Conservation (phyloP, 306 rosid species). For the Begonia masoniana region DNA sequence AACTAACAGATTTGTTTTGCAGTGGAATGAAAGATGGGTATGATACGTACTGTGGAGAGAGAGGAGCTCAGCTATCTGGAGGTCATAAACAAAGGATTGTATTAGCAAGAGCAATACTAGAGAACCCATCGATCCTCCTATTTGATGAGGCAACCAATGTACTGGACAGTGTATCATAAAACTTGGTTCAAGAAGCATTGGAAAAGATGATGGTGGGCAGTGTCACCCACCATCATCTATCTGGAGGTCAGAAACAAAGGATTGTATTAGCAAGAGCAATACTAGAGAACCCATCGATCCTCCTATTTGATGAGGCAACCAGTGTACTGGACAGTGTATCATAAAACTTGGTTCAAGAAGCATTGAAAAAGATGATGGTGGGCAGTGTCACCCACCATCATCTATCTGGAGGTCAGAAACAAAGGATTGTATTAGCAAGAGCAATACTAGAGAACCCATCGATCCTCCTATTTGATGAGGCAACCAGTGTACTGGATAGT, state of each 20-base stretch:
- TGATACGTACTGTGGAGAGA: constrained; percentile 68
- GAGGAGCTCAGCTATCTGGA: constrained; percentile 85
- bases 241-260: constrained; percentile 92
- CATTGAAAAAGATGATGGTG: constrained; percentile 69
- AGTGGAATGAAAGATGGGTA: constrained; percentile 86
- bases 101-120: constrained; percentile 65
- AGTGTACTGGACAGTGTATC: constrained; percentile 90
- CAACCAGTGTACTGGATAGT: constrained; percentile 90
- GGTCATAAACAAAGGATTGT: constrained; percentile 92
- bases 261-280: constrained; percentile 76
- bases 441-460: constrained; percentile 72
- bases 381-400: no score
- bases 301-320: constrained; percentile 79
- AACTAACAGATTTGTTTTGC: not conserved
- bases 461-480: constrained; percentile 75
- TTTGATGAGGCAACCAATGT: constrained; percentile 90
- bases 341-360: constrained; percentile 56
- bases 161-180: constrained; percentile 78
- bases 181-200: constrained; percentile 56
- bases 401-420: constrained; percentile 89
- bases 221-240: no score
- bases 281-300: constrained; percentile 66
- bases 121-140: constrained; percentile 70
- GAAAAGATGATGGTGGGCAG: constrained; percentile 72
- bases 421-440: constrained; percentile 72